A percentile compares a stretch with the other conserved stretches of the same genome.
These are phyloP conservation scores for Colletotrichum paranaense DNA, from an alignment of 2,329 filamentous ascomycete genomes.

Conservation along the genomic window DNA sequence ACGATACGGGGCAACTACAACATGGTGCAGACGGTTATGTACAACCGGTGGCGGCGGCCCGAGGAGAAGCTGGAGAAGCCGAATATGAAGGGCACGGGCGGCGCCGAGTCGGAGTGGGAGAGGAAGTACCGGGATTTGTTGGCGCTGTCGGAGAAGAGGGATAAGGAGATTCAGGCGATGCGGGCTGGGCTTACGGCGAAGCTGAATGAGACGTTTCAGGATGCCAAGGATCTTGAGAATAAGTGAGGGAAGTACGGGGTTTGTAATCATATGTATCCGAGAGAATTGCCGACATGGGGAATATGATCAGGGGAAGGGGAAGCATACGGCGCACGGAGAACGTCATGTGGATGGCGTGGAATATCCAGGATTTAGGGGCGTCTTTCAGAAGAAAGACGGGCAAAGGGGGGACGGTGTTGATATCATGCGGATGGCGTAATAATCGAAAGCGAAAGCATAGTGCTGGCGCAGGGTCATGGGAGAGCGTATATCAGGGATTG, in stretches of 20 bases:
- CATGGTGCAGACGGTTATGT: constrained; percentile 61
- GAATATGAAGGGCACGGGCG: not conserved
- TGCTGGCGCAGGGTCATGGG: not conserved
- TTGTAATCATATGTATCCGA: not conserved
- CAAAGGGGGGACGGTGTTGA: not conserved
- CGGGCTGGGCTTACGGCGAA: constrained; percentile 55
- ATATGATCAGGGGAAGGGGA: not conserved
- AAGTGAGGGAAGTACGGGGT: not conserved
- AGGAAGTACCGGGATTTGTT: constrained; percentile 67
- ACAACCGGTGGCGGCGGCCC: constrained; percentile 53
- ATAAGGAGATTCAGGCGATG: constrained; percentile 61
- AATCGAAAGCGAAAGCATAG: constrained; percentile 1
- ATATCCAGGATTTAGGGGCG: not conserved
- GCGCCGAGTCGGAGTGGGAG: constrained; percentile 54
- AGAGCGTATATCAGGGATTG: not conserved
- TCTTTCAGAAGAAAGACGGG: not conserved
- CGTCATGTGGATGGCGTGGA: not conserved
- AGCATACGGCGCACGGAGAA: not conserved
- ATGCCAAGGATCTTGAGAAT: not conserved
- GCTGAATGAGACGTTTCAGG: constrained; percentile 35
- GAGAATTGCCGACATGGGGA: not conserved
- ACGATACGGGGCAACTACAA: constrained; percentile 63
- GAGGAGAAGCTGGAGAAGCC: constrained; percentile 41
- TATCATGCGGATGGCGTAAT: not conserved
- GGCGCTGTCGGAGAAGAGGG: constrained; percentile 67